Base-by-base conservation (phyloP, 768 basidiomycete species). In the Hygrophorus pudorinus region DNA sequence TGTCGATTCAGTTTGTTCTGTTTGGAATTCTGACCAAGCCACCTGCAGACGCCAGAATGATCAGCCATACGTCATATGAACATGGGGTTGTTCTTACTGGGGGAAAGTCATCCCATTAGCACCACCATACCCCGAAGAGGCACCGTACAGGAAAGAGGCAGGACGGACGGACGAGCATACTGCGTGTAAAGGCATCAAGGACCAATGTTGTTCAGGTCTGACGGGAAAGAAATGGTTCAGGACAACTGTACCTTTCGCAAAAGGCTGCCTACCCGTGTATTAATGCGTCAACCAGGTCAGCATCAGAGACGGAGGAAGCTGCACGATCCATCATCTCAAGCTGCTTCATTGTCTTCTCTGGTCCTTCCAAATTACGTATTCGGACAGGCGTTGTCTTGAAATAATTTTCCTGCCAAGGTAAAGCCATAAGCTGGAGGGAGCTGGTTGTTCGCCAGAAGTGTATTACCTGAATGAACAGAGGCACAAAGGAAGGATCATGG, bases 1-100 rank as follows among this genome's bases (percentile, higher is more conserved):
- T 85, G 81, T 30, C 93, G 75, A 44, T 59, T 68, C 0, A 97
- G 73, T 55, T 94, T 96, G 51, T 56, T 71, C 60, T 87, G 84
- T 56, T 93, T 94, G 46, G 96, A 98, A 62, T 98, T 98, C 58
- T 98, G 91, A 7, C 94, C 94, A 10, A 99, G 79, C 90, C 91
- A 99, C 56, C 93, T 97, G 53, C 2, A 33, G 18, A 50, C 32
- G 13, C 11, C 35, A 21, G 12, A 16, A 29, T n/a, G 11, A 27
- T 41, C 16, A 43, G 12, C 16, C 9, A 43, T 43, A 11, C 44
- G 31, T 9, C 37, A 6, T 42, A 36, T 42, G 30, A 32, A 31
- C 18, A 31, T 12, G 41, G 51, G 35, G 20, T n/a, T 13, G 16
- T 37, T 18, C 84, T 44, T 61, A 94, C 92, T 80, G 77, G 31